Conservation (phyloP, 208 protist genomes). For the Acanthamoeba polyphaga region DNA sequence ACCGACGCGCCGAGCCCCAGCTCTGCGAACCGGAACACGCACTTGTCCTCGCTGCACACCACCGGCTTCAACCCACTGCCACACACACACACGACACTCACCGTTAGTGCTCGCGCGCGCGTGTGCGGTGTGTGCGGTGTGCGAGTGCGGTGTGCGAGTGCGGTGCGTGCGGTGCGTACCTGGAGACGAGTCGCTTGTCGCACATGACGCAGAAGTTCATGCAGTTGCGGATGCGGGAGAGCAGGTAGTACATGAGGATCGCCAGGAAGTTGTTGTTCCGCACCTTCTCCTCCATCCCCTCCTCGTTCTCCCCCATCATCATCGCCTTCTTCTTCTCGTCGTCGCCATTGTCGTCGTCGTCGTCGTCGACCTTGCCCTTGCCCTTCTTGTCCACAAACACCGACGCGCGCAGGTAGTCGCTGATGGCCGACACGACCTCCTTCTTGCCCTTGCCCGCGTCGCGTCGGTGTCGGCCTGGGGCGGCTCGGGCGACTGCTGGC, state of each 20-base stretch:
- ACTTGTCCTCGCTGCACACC: constrained; percentile 82
- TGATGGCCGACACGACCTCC: neutral
- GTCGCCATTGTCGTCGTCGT: neutral
- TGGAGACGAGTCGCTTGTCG: constrained; percentile 82
- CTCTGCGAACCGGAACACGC: constrained; percentile 82
- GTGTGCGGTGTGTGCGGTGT: no score
- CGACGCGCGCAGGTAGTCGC: neutral
- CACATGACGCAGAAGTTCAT: constrained; percentile 84
- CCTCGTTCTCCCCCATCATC: neutral
- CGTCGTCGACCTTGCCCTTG: neutral
- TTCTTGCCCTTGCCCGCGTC: neutral
- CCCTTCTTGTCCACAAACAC: neutral
- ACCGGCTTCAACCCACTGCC: constrained; percentile 77
- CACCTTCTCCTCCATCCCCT: neutral
- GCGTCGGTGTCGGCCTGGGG: no score
- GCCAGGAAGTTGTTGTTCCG: constrained; percentile 69
- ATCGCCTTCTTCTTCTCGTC: neutral
- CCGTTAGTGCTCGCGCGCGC: neutral
- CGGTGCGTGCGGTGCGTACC: neutral
- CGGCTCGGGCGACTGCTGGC: neutral
- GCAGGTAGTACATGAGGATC: constrained; percentile 78
- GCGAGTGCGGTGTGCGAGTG: no score
- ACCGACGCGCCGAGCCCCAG: constrained; percentile 73
- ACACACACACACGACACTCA: neutral
- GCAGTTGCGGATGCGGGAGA: constrained; percentile 75